phyloP scores from a whole-genome alignment of 2,329 filamentous ascomycete species.

The Alternaria rosae region DNA sequence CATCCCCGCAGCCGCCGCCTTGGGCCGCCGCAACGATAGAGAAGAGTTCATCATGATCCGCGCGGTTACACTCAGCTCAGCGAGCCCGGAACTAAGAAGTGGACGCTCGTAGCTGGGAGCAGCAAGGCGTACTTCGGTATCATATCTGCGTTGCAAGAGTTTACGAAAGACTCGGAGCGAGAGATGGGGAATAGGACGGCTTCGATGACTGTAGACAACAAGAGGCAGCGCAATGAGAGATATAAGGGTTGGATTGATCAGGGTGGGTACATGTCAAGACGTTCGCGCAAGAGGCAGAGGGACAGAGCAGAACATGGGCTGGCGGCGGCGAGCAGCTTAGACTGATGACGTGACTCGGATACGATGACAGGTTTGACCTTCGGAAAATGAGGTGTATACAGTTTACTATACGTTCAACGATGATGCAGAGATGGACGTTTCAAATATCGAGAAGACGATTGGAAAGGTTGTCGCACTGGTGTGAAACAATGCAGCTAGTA shows the following conservation, averaged over 20 bases:
- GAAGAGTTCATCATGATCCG: background rate
- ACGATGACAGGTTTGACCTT: background rate
- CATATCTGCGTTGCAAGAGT: slow-evolving; percentile 4
- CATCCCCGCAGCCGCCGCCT: background rate
- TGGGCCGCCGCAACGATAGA: background rate
- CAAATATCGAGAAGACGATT: background rate
- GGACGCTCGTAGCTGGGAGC: slow-evolving; percentile 5
- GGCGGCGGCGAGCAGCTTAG: fast-evolving
- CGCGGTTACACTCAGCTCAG: background rate
- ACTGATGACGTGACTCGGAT: background rate
- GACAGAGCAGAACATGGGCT: background rate
- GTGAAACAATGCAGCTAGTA: background rate
- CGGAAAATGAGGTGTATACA: background rate
- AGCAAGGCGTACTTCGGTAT: background rate
- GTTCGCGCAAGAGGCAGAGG: background rate
- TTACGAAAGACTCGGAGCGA: slow-evolving; percentile 7
- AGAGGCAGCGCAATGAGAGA: background rate
- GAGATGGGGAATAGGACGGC: slow-evolving; percentile 1
- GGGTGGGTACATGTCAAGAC: background rate
- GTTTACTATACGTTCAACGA: background rate
- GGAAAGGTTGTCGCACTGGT: background rate
- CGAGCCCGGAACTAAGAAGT: background rate
- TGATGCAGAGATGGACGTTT: background rate
- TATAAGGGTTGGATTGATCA: background rate
- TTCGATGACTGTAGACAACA: background rate